Evolutionary conservation across 2,329 filamentous ascomycete species (phyloP), one percentile per base, ranked within the genome.

Genomic region (Paramyrothecium sp.): DNA sequence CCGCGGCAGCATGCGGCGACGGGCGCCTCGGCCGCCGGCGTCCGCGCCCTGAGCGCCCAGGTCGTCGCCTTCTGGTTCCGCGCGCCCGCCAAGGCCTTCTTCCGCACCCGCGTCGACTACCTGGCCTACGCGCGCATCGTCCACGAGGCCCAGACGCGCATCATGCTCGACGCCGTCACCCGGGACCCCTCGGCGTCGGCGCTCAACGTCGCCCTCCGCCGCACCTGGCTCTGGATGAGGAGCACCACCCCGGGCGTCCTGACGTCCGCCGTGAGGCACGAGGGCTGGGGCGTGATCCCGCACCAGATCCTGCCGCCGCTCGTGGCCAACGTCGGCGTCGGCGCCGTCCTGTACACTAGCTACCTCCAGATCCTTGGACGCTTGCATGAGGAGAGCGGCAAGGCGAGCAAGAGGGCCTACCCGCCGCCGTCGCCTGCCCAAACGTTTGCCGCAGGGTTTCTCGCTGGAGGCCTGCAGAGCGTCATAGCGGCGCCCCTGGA

Each of bases 21-120:
- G 2, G 92, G 90, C 51, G 90, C 91, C n/a, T 92, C 91, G 21
- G 92, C 92, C 4, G 92, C 92, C 21, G 86, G 91, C 46, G 90
- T 92, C 61, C 89, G 93, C 51, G 93, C 92, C 26, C 73, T 97
- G 61, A 93, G 89, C 65, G 89, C 91, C 8, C 90, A 96, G 69
- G 81, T 92, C 66, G 84, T 97, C 55, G 89, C 92, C 22, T 97
- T 97, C 67, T 97, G 96, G 76, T 97, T 97, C 70, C 83, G 92
- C 56, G 91, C 92, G 0, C 93, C 93, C 1, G 90, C 92, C 54
- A 97, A 97, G 75, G 90, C 92, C 17, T 97, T 97, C 71, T 96
- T 97, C 75, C 86, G 91, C 60, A 93, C 91, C 1, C 81, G 93
- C 58, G 92, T 97, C 61, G 93, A 97, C 78, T 97, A 92, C 63